Conservation (phyloP, 2,329 filamentous ascomycete species). For the Cercospora nicotianae region DNA sequence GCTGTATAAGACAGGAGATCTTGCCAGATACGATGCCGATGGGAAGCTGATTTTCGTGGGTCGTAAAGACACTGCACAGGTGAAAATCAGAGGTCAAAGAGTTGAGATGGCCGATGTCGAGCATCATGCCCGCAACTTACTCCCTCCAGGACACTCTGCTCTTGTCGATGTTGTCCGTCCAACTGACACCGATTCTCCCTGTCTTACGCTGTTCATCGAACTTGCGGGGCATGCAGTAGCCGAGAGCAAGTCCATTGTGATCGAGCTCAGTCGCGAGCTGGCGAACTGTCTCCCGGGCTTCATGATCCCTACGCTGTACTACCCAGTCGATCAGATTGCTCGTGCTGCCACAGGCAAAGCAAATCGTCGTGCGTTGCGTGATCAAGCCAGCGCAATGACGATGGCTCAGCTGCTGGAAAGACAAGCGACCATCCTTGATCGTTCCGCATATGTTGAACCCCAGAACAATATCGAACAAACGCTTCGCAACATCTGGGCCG, state of each 20-base stretch:
- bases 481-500: conserved; percentile 15
- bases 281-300: conserved; percentile 30
- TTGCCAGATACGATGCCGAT: conserved; percentile 56
- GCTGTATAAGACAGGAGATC: conserved; percentile 63
- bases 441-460: conserved; percentile 1
- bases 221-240: background rate
- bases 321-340: conserved; percentile 45
- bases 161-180: conserved; percentile 13
- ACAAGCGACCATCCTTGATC: conserved; percentile 8
- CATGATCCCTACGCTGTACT: conserved; percentile 17
- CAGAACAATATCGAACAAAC: conserved; percentile 1
- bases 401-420: conserved; percentile 5
- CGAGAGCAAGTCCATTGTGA: conserved; percentile 51
- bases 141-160: conserved; percentile 40
- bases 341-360: conserved; percentile 48
- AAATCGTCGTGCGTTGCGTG: conserved; percentile 10
- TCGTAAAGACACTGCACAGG: conserved; percentile 58
- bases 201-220: conserved; percentile 14
- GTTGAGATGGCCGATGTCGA: conserved; percentile 60
- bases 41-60: conserved; percentile 60
- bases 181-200: background rate
- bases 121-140: conserved; percentile 27
- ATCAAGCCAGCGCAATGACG: conserved; percentile 7
- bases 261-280: conserved; percentile 28
- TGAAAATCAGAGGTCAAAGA: conserved; percentile 66